Base-by-base conservation (phyloP, 2,329 filamentous ascomycete species). In the Geoglossum cookeanum region DNA sequence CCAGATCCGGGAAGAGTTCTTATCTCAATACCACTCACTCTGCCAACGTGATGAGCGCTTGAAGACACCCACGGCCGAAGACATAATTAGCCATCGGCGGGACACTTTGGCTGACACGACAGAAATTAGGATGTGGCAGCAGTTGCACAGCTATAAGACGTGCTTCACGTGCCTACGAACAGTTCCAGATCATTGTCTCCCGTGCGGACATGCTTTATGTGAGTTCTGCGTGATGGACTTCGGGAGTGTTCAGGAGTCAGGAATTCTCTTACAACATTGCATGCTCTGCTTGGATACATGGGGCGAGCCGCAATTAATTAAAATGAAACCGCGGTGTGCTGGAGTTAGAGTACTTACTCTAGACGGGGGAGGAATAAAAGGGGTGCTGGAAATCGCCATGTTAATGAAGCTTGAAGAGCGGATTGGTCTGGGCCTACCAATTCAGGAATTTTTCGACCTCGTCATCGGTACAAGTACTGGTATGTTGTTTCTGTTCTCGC, bases 401-500 rank as follows among this genome's bases (percentile, higher is more conserved):
- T 51, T 61, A 29, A 37, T 29, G 22, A 42, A 57, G 52, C 32
- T 61, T n/a, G 60, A 61, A 54, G 42, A 59, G 27, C 30, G 47
- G 9, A 47, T 61, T 17, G 58, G 56, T 33, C 42, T 61, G 3
- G 51, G 51, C 9, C 33, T 61, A 47, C 60, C 60, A 4, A 58
- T 61, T 17, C 49, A 56, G 5, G 55, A 59, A 8, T 60, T 59
- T 29, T 61, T 61, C 42, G 60, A 61, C 37, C 58, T 61, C 4
- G 32, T 61, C 29, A 49, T 61, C 27, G 60, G 60, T 27, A 61
- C 60, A 29, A 61, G 47, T n/a, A 32, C 47, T 27, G 47, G 47
- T 49, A 27, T 8, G 47, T 27, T 6, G 15, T 27, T 5, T 27
- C 4, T 6, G 22, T 27, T 7, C 8, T 15, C 8, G 7, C 29